These are phyloP conservation scores for Leptographium procerum DNA, from an alignment of 2,329 filamentous ascomycete genomes.

Conservation along the genomic window DNA sequence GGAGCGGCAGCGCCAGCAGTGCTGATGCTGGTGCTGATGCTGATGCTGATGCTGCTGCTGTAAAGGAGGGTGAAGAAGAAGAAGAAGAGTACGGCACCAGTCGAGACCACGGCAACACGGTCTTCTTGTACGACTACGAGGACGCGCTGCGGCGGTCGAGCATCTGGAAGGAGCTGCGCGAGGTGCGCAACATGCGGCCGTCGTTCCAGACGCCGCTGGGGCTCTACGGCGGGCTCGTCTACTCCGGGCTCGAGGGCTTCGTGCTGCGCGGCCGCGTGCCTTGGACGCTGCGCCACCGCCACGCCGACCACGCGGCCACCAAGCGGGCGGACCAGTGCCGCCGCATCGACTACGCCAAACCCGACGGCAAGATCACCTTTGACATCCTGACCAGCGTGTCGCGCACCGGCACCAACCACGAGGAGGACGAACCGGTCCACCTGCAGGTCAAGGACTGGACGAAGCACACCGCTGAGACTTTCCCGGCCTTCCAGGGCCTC, in stretches of 20 bases:
- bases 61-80: not conserved
- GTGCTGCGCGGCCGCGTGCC: slow-evolving; percentile 74
- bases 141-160: slow-evolving; percentile 71
- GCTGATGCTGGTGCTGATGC: slow-evolving; percentile 26
- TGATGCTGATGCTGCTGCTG: not conserved
- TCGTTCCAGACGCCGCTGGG: slow-evolving; percentile 85
- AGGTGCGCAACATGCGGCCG: slow-evolving; percentile 95
- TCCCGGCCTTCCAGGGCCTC: slow-evolving; percentile 78
- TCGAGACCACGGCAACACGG: slow-evolving; percentile 28
- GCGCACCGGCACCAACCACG: slow-evolving; percentile 93
- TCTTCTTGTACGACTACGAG: slow-evolving; percentile 94
- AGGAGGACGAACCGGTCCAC: slow-evolving; percentile 96
- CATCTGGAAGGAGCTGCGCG: slow-evolving; percentile 90
- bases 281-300: slow-evolving; percentile 84
- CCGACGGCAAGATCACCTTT: slow-evolving; percentile 88
- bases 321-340: slow-evolving; percentile 65
- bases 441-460: slow-evolving; percentile 94
- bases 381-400: slow-evolving; percentile 94
- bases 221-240: slow-evolving; percentile 78
- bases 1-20: too few species aligned
- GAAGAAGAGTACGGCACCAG: not conserved
- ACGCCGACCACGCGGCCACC: slow-evolving; percentile 66
- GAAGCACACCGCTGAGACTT: slow-evolving; percentile 70
- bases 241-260: slow-evolving; percentile 87
- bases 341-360: slow-evolving; percentile 95